Conservation (phyloP, 169 alveolate genomes). For the Cryptosporidium muris region DNA sequence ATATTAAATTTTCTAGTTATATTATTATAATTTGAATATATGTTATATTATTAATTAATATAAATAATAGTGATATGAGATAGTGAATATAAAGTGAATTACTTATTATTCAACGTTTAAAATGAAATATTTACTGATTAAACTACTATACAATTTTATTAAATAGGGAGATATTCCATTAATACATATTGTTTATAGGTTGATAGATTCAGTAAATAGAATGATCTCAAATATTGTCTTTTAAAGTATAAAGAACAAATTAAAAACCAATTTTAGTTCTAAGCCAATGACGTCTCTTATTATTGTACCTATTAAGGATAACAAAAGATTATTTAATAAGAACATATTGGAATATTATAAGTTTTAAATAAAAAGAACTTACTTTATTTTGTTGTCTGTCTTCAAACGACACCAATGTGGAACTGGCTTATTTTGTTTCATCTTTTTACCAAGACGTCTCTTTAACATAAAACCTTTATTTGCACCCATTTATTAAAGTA, state of each 20-base stretch:
- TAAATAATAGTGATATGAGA: background rate
- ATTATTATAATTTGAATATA: background rate
- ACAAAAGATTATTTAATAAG: too few species aligned
- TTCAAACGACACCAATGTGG: constrained; percentile 89
- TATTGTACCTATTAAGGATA: constrained; percentile 78
- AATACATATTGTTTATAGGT: too few species aligned
- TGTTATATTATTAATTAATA: background rate
- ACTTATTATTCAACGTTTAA: too few species aligned
- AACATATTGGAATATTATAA: too few species aligned
- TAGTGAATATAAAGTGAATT: background rate
- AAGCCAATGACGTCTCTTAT: constrained; percentile 88
- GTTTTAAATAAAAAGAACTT: too few species aligned
- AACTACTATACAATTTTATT: too few species aligned
- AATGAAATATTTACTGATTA: too few species aligned
- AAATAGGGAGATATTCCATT: too few species aligned
- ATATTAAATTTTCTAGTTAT: too few species aligned
- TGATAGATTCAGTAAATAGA: too few species aligned
- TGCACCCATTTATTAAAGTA: constrained; percentile 75
- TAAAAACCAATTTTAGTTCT: constrained; percentile 85
- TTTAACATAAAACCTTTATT: constrained; percentile 82
- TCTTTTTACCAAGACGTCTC: constrained; percentile 83
- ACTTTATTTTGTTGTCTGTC: constrained; percentile 79
- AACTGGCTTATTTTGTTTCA: constrained; percentile 85
- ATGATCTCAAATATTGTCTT: too few species aligned
- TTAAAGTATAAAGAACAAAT: background rate